phyloP scores from a whole-genome alignment of 805 yeast genomes.

The Wickerhamia fluorescens region DNA sequence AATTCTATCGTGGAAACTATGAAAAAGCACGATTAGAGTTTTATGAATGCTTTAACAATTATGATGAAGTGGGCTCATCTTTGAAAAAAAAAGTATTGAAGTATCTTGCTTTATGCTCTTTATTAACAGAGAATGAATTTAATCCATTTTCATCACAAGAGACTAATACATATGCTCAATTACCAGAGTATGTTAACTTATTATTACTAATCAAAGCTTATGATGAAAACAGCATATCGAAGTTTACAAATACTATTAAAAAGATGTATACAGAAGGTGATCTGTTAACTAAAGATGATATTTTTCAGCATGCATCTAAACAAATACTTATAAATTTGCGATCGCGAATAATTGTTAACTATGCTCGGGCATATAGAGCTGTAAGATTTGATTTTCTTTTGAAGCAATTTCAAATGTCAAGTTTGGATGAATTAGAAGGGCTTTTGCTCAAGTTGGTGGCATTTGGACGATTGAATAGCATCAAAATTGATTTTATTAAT shows the following conservation, averaged over 20 bases:
- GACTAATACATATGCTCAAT: constrained; percentile 44
- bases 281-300: constrained; percentile 21
- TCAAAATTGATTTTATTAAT: constrained; percentile 24
- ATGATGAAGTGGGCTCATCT: constrained; percentile 38
- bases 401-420: constrained; percentile 11
- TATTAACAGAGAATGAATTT: constrained; percentile 57
- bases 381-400: constrained; percentile 22
- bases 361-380: constrained; percentile 23
- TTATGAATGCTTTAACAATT: constrained; percentile 38
- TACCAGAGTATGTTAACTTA: constrained; percentile 24
- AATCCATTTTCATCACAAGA: constrained; percentile 72
- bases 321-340: constrained; percentile 24
- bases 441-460: constrained; percentile 21
- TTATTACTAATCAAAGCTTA: constrained; percentile 22
- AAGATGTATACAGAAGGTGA: constrained; percentile 15
- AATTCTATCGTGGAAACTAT: constrained; percentile 54
- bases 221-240: constrained; percentile 20
- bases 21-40: constrained; percentile 59
- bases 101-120: constrained; percentile 53
- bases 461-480: constrained; percentile 20
- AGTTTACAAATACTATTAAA: constrained; percentile 10
- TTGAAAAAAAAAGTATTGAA: constrained; percentile 51
- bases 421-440: constrained; percentile 19
- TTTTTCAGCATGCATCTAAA: constrained; percentile 20
- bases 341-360: constrained; percentile 22